phyloP scores from a whole-genome alignment of 78 protist genomes.

The Dictyostelium firmibasis region DNA sequence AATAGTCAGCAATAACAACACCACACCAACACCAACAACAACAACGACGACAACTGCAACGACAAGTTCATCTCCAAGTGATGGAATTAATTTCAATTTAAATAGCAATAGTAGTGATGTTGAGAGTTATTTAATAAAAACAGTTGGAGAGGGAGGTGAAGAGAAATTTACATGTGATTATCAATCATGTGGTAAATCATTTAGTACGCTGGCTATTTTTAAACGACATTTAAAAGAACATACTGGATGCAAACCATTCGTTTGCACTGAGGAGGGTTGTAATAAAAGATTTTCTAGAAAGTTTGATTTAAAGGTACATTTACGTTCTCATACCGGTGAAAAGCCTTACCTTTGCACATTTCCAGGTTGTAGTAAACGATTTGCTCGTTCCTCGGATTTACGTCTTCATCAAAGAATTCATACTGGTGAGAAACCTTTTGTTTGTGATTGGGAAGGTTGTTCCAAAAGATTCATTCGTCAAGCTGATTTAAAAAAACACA shows the following conservation, averaged over 20 bases:
- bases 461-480: slow-evolving; percentile 72
- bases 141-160: not conserved
- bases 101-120: not conserved
- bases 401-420: slow-evolving; percentile 80
- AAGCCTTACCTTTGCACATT: slow-evolving; percentile 78
- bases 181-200: slow-evolving; percentile 32
- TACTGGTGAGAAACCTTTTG: slow-evolving; percentile 84
- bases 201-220: slow-evolving; percentile 37
- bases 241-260: slow-evolving; percentile 73
- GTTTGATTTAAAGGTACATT: slow-evolving; percentile 83
- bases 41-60: not conserved
- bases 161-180: slow-evolving; percentile 12
- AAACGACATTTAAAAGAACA: slow-evolving; percentile 78
- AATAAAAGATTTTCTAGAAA: slow-evolving; percentile 50
- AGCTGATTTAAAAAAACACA: slow-evolving; percentile 60
- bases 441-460: slow-evolving; percentile 79
- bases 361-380: slow-evolving; percentile 82
- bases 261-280: slow-evolving; percentile 74
- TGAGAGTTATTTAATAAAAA: not conserved
- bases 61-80: not conserved
- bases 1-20: not conserved
- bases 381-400: slow-evolving; percentile 65
- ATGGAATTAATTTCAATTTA: not conserved
- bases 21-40: slow-evolving; percentile 21
- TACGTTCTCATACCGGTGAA: slow-evolving; percentile 89